Conservation (phyloP, 345 rosid genomes). For the Hirschfeldia incana region DNA sequence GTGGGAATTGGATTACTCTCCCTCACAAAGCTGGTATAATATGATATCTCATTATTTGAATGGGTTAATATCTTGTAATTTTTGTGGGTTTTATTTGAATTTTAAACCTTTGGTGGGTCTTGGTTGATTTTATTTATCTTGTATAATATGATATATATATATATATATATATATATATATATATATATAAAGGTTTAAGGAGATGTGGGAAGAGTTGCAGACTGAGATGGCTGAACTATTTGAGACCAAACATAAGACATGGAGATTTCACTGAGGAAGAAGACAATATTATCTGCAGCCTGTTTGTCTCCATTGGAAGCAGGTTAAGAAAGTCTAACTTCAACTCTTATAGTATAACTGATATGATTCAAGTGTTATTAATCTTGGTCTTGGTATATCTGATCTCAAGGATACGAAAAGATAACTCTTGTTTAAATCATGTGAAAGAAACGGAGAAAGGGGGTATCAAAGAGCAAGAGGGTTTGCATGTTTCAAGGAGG, state of each 20-base stretch:
- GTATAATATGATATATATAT: not conserved
- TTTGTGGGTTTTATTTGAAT: not conserved
- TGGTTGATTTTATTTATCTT: not conserved
- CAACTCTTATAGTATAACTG: not conserved
- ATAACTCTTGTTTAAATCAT: conserved; percentile 16
- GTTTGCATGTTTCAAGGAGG: conserved; percentile 37
- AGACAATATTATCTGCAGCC: conserved; percentile 67
- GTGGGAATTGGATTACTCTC: conserved; percentile 83
- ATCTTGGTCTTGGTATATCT: conserved; percentile 1
- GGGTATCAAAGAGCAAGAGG: conserved; percentile 17
- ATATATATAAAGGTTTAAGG: conserved; percentile 53
- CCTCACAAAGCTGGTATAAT: conserved; percentile 74
- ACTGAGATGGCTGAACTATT: conserved; percentile 87
- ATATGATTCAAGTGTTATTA: not conserved
- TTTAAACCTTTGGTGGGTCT: conserved; percentile 4
- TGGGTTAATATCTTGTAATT: not conserved
- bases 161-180: not conserved
- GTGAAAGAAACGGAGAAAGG: conserved; percentile 9
- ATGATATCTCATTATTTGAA: not conserved
- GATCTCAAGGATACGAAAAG: not conserved
- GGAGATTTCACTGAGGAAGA: conserved; percentile 87
- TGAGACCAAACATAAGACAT: conserved; percentile 87
- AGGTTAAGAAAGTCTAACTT: conserved; percentile 45
- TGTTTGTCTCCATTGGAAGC: conserved; percentile 82
- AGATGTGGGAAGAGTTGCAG: conserved; percentile 97